Evolutionary conservation across 495 filamentous ascomycete genomes (phyloP), one percentile per base, ranked within the genome.

Genomic region (Penicillium ochrochloron): DNA sequence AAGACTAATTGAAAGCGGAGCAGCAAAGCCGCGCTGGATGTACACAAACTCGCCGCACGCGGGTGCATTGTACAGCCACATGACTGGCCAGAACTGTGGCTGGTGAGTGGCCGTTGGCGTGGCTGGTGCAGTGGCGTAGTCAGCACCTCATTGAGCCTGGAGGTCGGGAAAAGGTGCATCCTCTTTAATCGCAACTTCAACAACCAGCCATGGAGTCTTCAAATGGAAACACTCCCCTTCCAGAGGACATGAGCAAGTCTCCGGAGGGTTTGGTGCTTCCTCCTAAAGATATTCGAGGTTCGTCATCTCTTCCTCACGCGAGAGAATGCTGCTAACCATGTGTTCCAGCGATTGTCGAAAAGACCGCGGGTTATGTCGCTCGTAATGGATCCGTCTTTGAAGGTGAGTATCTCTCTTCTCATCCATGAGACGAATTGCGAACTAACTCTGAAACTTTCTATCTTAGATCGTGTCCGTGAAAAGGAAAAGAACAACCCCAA

Each of bases 311-410:
- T 44, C 25, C 21, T 17, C 29, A 14, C 55, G 58, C 58, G 50
- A 59, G 42, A 29, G 14, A 25, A 46, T 55, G 62, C 39, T 48
- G 58, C 77, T 85, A 77, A 82, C 64, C 35, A 54, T 41, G 31
- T 54, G 42, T 59, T 59, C 44, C 62, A 88, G 84, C 82, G 3
- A 90, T 94, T 66, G 88, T 97, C 69, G 94, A 97, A 75, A 97
- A 96, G 78, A 97, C 94, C n/a, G 94, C 94, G 35, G 93, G 93
- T 21, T 97, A 94, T 73, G 93, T 97, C 46, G 89, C 88, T 70
- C 89, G 76, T 89, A 82, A 97, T 74, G 93, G 93, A 23, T 64
- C 84, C 21, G 84, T 89, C 31, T 96, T 98, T 74, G 94, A 95
- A 85, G 85, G 86, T 88, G 70, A 63, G 80, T 76, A 14, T 14